A percentile compares a stretch with the other conserved stretches of the same genome.
Conservation (phyloP, 768 basidiomycete species). For the Harrya chromipes region DNA sequence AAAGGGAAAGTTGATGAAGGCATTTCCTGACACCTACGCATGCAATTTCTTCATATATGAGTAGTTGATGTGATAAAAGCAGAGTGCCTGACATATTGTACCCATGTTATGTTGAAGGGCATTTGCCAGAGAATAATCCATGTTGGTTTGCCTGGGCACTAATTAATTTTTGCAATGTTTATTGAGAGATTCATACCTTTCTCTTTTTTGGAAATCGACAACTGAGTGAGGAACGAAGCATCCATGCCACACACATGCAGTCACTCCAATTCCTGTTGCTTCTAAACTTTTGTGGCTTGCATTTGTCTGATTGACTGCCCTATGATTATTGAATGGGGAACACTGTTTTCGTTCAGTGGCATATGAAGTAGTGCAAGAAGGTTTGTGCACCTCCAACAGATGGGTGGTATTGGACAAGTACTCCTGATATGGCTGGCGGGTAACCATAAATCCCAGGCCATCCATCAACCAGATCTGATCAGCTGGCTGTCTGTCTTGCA, state of each 20-base stretch:
- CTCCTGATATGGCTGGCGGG: background rate
- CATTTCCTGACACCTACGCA: background rate
- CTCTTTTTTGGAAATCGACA: background rate
- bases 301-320: background rate
- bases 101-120: background rate
- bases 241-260: background rate
- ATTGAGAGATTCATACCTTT: background rate
- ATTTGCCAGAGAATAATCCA: conserved; percentile 1
- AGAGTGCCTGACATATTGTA: fast-evolving
- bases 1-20: background rate
- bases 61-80: conserved; percentile 9
- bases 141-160: conserved; percentile 3
- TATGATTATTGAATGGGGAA: background rate
- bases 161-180: too few species aligned
- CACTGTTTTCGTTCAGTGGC: background rate
- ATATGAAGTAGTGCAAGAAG: too few species aligned
- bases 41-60: conserved; percentile 7
- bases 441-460: background rate
- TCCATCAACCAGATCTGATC: background rate
- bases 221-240: background rate
- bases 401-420: background rate
- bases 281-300: too few species aligned
- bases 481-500: background rate
- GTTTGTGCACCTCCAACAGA: too few species aligned
- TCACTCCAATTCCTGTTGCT: too few species aligned